Evolutionary conservation across 257 asterid species (phyloP).

Genomic region (Echites panduratus): DNA sequence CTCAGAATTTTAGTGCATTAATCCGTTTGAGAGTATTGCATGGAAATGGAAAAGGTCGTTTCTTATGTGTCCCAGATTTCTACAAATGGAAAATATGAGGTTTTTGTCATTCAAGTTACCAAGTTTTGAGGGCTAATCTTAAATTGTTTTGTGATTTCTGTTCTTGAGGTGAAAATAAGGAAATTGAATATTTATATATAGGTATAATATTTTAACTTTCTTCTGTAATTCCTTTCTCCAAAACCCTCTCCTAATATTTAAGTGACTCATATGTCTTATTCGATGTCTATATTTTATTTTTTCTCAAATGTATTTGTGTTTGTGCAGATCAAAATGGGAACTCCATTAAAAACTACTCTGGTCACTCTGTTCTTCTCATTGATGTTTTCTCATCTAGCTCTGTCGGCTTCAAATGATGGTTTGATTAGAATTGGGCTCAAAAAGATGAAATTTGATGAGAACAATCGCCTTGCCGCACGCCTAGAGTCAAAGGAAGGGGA

Average conservation of each 20-base stretch:
- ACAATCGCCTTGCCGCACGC: slow-evolving; percentile 66
- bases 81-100: neutral
- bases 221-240: too few species aligned
- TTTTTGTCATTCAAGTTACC: neutral
- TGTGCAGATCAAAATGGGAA: slow-evolving; percentile 57
- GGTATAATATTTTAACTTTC: too few species aligned
- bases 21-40: neutral
- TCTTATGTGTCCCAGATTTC: neutral
- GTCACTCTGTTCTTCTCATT: slow-evolving; percentile 40
- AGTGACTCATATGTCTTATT: neutral
- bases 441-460: slow-evolving; percentile 66
- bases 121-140: neutral
- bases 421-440: slow-evolving; percentile 74
- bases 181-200: neutral
- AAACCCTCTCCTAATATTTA: too few species aligned
- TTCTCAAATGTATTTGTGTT: neutral
- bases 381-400: slow-evolving; percentile 49
- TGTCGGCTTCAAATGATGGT: slow-evolving; percentile 64
- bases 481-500: slow-evolving; percentile 64
- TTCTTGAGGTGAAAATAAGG: too few species aligned
- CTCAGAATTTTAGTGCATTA: neutral
- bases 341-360: slow-evolving; percentile 25
- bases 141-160: neutral
- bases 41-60: neutral
- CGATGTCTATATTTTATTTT: neutral